These are phyloP conservation scores for Santalum album DNA, from an alignment of 164 flowering plant genomes.

Conservation along the genomic window DNA sequence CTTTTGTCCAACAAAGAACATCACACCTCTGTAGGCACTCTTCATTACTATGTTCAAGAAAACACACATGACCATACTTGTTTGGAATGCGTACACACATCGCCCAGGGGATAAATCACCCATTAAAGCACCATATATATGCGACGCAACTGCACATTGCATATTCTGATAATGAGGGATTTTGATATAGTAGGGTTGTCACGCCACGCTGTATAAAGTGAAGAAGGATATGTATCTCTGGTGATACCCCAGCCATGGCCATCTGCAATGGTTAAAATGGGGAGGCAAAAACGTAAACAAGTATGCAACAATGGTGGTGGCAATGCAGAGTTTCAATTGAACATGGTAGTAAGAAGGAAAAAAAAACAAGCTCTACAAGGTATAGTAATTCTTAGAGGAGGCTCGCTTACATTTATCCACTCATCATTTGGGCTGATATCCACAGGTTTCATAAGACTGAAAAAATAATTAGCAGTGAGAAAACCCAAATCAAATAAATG, in stretches of 20 bases:
- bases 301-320: neutral
- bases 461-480: conserved; percentile 5
- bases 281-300: neutral
- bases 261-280: conserved; percentile 36
- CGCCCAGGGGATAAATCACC: neutral
- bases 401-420: conserved; percentile 74
- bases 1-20: conserved; percentile 88
- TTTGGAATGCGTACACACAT: neutral
- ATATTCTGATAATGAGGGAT: neutral
- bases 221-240: conserved; percentile 80
- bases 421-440: conserved; percentile 91
- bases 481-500: neutral
- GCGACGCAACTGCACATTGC: too few relatives aligned
- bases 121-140: too few relatives aligned
- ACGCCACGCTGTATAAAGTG: neutral
- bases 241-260: conserved; percentile 92
- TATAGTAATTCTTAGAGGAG: neutral
- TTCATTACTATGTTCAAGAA: conserved; percentile 82
- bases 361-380: neutral
- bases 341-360: neutral
- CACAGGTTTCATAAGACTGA: conserved; percentile 89
- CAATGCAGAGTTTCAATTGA: neutral
- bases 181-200: neutral
- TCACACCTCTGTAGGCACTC: conserved; percentile 85
- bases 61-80: conserved; percentile 7